These are phyloP conservation scores for Pachyrhizus erosus DNA, from an alignment of 306 rosid genomes.

Conservation along the genomic window DNA sequence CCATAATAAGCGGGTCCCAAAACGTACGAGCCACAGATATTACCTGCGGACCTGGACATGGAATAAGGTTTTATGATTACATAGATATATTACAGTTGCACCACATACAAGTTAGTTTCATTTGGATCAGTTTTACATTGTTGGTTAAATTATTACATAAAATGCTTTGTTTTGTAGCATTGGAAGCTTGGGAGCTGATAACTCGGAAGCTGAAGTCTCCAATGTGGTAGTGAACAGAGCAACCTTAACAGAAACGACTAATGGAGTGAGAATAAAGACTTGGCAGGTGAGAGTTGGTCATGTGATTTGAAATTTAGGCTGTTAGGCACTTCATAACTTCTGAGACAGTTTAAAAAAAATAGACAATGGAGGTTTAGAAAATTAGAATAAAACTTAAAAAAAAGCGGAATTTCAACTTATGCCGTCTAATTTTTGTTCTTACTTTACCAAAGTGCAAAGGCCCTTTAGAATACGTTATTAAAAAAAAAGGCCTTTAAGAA, in stretches of 20 bases:
- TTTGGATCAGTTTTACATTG: not conserved
- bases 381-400: not conserved
- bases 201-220: conserved; percentile 70
- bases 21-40: conserved; percentile 61
- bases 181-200: conserved; percentile 83
- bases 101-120: not conserved
- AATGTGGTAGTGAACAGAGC: conserved; percentile 71
- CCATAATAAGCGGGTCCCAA: conserved; percentile 80
- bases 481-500: no score
- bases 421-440: not conserved
- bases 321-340: conserved; percentile 22
- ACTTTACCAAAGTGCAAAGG: conserved; percentile 13
- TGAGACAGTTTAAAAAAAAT: not conserved
- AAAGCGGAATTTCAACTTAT: conserved; percentile 3
- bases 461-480: no score
- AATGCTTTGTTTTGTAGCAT: conserved; percentile 54
- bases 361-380: conserved; percentile 11
- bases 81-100: not conserved
- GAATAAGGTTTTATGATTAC: conserved; percentile 68
- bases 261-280: conserved; percentile 91
- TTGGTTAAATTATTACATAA: not conserved
- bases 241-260: conserved; percentile 63
- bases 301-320: conserved; percentile 2
- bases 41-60: conserved; percentile 97
- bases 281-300: conserved; percentile 73